A percentile compares a stretch with the other conserved stretches of the same genome.
phyloP scores from a whole-genome alignment of 1,139 yeast genomes.

The Yamadazyma diddensiae region DNA sequence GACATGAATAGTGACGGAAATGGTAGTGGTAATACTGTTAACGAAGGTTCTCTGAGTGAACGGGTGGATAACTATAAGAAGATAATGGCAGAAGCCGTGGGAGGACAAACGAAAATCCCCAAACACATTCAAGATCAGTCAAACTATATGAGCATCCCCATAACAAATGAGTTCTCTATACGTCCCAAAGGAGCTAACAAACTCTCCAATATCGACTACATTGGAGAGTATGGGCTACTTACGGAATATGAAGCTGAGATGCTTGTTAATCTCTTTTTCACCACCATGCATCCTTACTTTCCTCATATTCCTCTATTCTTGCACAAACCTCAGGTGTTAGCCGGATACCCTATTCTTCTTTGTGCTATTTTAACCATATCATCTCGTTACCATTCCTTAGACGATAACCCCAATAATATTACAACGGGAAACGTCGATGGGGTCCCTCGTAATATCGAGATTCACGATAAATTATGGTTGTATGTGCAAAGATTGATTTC shows the following conservation, averaged over 20 bases:
- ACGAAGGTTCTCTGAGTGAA: not conserved
- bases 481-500: conserved; percentile 80
- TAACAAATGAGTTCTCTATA: conserved; percentile 25
- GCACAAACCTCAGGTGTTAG: conserved; percentile 62
- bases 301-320: conserved; percentile 80
- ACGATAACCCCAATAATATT: conserved; percentile 26
- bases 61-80: conserved; percentile 4
- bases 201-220: conserved; percentile 62
- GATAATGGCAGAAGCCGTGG: conserved; percentile 6
- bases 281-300: conserved; percentile 83
- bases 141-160: conserved; percentile 16
- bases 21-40: not conserved
- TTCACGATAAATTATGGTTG: conserved; percentile 80
- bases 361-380: conserved; percentile 81
- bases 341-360: conserved; percentile 75
- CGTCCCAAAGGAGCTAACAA: conserved; percentile 54
- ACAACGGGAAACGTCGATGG: conserved; percentile 22
- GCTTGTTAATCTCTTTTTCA: conserved; percentile 64
- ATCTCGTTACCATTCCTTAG: conserved; percentile 66
- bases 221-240: conserved; percentile 54
- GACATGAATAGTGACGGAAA: conserved; percentile 7
- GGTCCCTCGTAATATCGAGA: conserved; percentile 51
- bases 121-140: conserved; percentile 17
- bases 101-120: conserved; percentile 8
- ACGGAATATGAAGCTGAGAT: conserved; percentile 65